Base-by-base conservation (phyloP, 2,329 filamentous ascomycete species). In the Arachnopeziza araneosa region DNA sequence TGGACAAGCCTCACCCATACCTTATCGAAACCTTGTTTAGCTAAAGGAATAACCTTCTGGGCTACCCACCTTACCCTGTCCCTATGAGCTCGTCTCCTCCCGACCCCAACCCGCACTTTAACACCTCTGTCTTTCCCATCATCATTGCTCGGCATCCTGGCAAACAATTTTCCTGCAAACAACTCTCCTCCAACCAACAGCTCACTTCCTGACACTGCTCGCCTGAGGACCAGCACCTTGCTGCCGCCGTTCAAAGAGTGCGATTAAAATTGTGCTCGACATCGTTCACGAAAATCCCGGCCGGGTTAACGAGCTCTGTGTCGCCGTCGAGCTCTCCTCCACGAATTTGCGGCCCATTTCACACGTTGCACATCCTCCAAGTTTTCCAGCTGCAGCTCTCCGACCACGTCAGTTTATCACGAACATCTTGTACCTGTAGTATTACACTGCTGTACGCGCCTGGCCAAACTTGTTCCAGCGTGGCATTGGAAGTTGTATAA, bases 361-460 rank as follows among this genome's bases (percentile, higher is more conserved):
- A 50, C 58, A 63, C 62, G 66, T 69, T 66, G 61, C 64, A 69
- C 66, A 60, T 57, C 53, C 59, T 44, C 60, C 52, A 61, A 50
- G 26, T 62, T 57, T 62, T 59, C 60, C 54, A 57, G 59, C 65
- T 67, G 66, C 65, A 65, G 62, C 60, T 65, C 63, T 64, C 61
- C 61, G 62, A 65, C 61, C 64, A 67, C 63, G 63, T 69, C 64
- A 67, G 59, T 63, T 60, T 52, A 56, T 65, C 67, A 66, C 67
- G 59, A 68, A 65, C 60, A 62, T 65, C 61, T 66, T 56, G 60
- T 59, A 62, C 57, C 68, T 70, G 68, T 65, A 54, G 69, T 71
- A 67, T 68, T 66, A 70, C 68, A 59, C 61, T 57, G 54, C 19
- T 32, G 26, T 24, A n/a, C 51, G 19, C 24, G 44, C 51, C 24